Evolutionary conservation across 2,329 filamentous ascomycete species (phyloP), one percentile per base, ranked within the genome.

Genomic region (Xylaria hypoxylon): DNA sequence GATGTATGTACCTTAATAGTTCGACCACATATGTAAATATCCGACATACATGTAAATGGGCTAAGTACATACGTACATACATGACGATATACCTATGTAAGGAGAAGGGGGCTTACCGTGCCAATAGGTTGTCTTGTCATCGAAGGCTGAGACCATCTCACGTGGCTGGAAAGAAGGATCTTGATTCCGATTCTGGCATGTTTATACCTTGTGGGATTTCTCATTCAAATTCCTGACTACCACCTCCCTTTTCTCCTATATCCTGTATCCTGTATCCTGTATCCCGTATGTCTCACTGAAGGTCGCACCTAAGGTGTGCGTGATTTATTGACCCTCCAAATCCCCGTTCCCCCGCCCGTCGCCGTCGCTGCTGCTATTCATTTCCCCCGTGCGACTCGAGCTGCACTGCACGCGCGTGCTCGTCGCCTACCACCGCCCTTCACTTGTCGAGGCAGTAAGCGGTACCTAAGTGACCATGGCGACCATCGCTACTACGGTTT

Each of bases 401-500:
- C 59, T 62, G 40, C 51, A 31, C 35, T 15, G 10, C 35, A 38
- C 28, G n/a, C 52, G 60, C 55, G n/a, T 35, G 17, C n/a, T 28
- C 28, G 48, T 51, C 52, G 45, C 31, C 33, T 38, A 31, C 31
- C 22, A 15, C 26, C 45, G 10, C 22, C 33, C 33, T 48, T 45
- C 24, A 13, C 44, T 45, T 45, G 19, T n/a, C 22, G 22, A 8
- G 10, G 44, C 19, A 10, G 17, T 19, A 22, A 33, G 31, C 31
- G 31, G 31, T 33, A n/a, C n/a, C n/a, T n/a, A n/a, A 33, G 35
- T 38, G 13, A 28, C 22, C 56, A 75, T 74, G 73, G 70, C 73
- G 53, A 68, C 70, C 26, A 44, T 70, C 48, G 70, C 69, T 19
- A 55, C 71, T 8, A 73, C 70, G 13, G 68, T 74, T 26, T 17